phyloP scores from a whole-genome alignment of 768 basidiomycete genomes.

The Amanita rubescens region DNA sequence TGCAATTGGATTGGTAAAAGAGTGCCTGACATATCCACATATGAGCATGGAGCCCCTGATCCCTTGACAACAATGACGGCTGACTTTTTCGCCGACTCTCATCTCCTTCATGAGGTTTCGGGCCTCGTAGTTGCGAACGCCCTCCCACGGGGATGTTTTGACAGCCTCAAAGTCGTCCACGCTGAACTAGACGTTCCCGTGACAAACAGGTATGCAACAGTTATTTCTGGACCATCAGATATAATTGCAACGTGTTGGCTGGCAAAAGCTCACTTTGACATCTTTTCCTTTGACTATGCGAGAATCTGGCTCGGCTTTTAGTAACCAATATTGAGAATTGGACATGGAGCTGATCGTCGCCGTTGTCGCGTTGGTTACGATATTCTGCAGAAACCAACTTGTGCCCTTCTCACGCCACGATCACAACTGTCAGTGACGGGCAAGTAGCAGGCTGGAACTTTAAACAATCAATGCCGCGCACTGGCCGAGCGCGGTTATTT shows the following conservation, averaged over 20 bases:
- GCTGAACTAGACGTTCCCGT: conserved; percentile 49
- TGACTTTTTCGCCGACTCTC: conserved; percentile 68
- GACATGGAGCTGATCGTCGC: conserved; percentile 1
- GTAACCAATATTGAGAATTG: conserved; percentile 48
- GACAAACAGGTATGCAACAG: not conserved
- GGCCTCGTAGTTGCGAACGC: conserved; percentile 81
- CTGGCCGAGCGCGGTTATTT: not conserved
- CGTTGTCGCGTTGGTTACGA: not conserved
- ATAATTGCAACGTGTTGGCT: too few species aligned
- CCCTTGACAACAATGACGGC: conserved; percentile 6
- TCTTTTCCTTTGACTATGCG: conserved; percentile 83
- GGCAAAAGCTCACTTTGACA: conserved; percentile 49
- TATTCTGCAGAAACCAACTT: too few species aligned
- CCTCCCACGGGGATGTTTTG: conserved; percentile 75
- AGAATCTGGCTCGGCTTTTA: conserved; percentile 84
- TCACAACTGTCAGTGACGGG: too few species aligned
- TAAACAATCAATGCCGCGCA: not conserved
- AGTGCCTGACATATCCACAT: conserved; percentile 43
- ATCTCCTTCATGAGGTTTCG: conserved; percentile 80
- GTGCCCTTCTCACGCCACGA: conserved; percentile 4
- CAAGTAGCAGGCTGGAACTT: too few species aligned
- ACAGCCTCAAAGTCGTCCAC: conserved; percentile 77
- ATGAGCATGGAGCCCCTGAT: not conserved
- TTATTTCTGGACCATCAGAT: not conserved
- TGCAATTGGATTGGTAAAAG: conserved; percentile 87